Evolutionary conservation across 768 basidiomycete genomes (phyloP), one percentile per base, ranked within the genome.

Genomic region (Calvatia gigantea): DNA sequence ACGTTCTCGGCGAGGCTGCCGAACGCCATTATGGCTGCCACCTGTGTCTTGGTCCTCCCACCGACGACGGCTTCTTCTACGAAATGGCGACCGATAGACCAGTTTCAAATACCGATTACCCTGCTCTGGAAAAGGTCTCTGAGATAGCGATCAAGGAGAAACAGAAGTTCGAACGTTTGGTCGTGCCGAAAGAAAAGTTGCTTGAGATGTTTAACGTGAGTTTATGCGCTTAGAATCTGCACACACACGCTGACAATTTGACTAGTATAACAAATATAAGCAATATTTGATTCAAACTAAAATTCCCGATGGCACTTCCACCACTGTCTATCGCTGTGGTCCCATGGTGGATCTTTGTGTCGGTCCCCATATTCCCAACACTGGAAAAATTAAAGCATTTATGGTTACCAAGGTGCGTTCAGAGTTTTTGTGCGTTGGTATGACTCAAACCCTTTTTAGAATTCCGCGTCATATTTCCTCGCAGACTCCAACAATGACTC

Each of bases 1-100:
- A 98, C 72, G 94, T 98, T 54, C 81, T 99, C 15, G 97, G 97
- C 42, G 97, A 99, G 73, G 90, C 96, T 52, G 85, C 94, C 38
- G 97, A 99, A 72, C 83, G 90, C 51, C 94, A 97, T 69, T 96
- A 98, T 68, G 96, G 95, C 37, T 97, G 94, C 69, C 94, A 97
- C 75, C 79, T 99, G 12, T 97, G 95, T 65, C 85, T 97, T 58
- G 97, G 97, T 2, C 97, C 97, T 14, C 97, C 97, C 21, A 94
- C 94, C 2, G 93, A 96, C 27, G 94, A 98, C 6, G 97, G 97
- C 19, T 99, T 99, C 82, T 99, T 97, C 79, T 99, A 99, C 69
- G 97, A 99, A 69, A 98, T 99, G 97, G 85, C 84, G 14, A 93
- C 94, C 61, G 87, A 93, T 57, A 76, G 89, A 88, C 82, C 87